Base-by-base conservation (phyloP, 2,329 filamentous ascomycete genomes). In the Aspergillus sp. region DNA sequence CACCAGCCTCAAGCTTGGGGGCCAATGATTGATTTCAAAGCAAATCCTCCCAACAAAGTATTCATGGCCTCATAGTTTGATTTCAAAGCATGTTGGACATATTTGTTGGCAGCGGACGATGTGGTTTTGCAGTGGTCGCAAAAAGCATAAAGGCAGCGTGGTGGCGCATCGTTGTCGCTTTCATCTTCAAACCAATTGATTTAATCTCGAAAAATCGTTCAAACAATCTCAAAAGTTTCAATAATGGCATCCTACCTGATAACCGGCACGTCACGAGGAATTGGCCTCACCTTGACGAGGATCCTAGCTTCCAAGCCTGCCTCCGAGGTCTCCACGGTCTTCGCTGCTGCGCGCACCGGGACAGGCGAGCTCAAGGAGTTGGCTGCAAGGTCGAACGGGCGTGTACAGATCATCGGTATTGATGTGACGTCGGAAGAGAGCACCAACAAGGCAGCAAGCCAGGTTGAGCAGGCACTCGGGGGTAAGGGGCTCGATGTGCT, bases 401-500 rank as follows among this genome's bases (percentile, higher is more conserved):
- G 76, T 4, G 67, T 81, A 22, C 57, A 72, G 0, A 60, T 73
- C 14, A 63, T 81, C 22, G 67, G 66, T 2, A 62, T 80, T 14
- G 77, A 80, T 31, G 72, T 78, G 11, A 76, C 75, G 4, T 63
- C 75, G 51, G 56, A 68, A 20, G 53, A 57, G 0, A 76, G 73
- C 46, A 69, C 80, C 5, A 64, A 75, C 47, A 58, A 70, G 14
- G 80, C 77, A 0, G 76, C 64, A 0, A 56, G 55, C 0, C 58
- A 66, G 14, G 73, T 80, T 4, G 73, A 78, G 22, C 51, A 56
- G 6, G 63, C 64, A 1, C 64, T 81, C 1, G 62, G 65, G 16
- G 78, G 71, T 4, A 73, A 72, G 10, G 79, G 78, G 0, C 69
- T 83, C 0, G 81, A 83, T 62, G 75, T 81, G 6, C 59, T 83